Percentiles rank a stretch among this genome's conserved stretches.
phyloP scores from a whole-genome alignment of 352 stramenopile genomes.

The Albugo candida region DNA sequence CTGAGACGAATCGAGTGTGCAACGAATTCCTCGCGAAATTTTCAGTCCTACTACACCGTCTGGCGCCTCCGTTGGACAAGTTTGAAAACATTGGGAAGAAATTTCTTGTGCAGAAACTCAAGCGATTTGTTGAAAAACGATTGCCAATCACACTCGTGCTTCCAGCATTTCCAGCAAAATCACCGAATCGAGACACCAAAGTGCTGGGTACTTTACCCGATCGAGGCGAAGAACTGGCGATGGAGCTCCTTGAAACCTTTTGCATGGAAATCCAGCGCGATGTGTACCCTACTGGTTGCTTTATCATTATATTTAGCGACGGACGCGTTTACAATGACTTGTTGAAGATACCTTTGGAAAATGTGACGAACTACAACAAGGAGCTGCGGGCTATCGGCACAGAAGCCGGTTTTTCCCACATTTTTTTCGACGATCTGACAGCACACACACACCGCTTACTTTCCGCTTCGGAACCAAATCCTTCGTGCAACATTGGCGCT shows the following conservation, averaged over 20 bases:
- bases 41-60: no score
- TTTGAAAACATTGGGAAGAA: no score
- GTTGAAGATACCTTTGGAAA: neutral
- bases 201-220: slow-evolving; percentile 3
- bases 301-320: slow-evolving; percentile 6
- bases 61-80: no score
- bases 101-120: no score
- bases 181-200: slow-evolving; percentile 2
- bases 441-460: neutral
- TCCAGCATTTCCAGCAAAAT: slow-evolving; percentile 7
- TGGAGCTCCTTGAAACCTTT: slow-evolving; percentile 4
- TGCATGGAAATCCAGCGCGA: neutral
- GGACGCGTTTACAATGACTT: slow-evolving; percentile 7
- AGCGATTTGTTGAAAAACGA: no score
- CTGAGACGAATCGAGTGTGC: no score
- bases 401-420: slow-evolving; percentile 1
- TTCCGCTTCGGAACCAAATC: neutral
- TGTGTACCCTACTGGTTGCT: slow-evolving; percentile 1
- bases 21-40: no score
- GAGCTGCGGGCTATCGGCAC: slow-evolving; percentile 3
- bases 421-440: slow-evolving; percentile 2
- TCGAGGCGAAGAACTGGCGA: slow-evolving; percentile 5
- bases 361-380: slow-evolving; percentile 1
- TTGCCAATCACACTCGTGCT: slow-evolving; percentile 5
- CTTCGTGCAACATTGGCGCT: neutral